These are phyloP conservation scores for Suhomyces sp. DNA, from an alignment of 805 yeast species.

Conservation along the genomic window DNA sequence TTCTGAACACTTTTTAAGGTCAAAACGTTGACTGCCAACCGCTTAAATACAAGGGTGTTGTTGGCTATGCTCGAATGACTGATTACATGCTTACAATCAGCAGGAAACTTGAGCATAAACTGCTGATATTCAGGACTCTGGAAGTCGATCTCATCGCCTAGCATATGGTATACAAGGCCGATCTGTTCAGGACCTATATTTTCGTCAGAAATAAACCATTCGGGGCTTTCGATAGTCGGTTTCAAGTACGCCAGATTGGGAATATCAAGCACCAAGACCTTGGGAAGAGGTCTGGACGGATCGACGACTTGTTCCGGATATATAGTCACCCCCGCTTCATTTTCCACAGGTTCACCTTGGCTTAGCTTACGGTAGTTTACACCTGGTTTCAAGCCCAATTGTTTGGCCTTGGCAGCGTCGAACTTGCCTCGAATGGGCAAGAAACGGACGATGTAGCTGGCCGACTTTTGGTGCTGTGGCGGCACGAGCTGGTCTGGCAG, in stretches of 20 bases:
- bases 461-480: constrained; percentile 42
- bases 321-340: constrained; percentile 58
- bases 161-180: constrained; percentile 67
- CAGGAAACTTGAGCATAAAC: constrained; percentile 56
- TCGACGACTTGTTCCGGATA: constrained; percentile 72
- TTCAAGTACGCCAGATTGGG: constrained; percentile 50
- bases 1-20: constrained; percentile 56
- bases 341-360: constrained; percentile 53
- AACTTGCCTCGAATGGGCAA: constrained; percentile 76
- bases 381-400: constrained; percentile 69
- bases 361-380: constrained; percentile 56
- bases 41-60: constrained; percentile 56
- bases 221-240: constrained; percentile 22
- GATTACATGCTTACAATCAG: constrained; percentile 55
- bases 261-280: constrained; percentile 68
- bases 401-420: constrained; percentile 58
- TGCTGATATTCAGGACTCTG: constrained; percentile 38
- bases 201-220: constrained; percentile 32
- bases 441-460: constrained; percentile 67
- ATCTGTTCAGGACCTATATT: constrained; percentile 35
- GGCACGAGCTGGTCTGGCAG: constrained; percentile 16
- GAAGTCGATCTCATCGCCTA: constrained; percentile 60
- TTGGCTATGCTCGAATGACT: constrained; percentile 70
- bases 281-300: constrained; percentile 53
- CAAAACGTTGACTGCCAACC: constrained; percentile 51